Evolutionary conservation across 2,329 filamentous ascomycete species (phyloP), one percentile per base, ranked within the genome.

Genomic region (Dichotomopilus funicola): DNA sequence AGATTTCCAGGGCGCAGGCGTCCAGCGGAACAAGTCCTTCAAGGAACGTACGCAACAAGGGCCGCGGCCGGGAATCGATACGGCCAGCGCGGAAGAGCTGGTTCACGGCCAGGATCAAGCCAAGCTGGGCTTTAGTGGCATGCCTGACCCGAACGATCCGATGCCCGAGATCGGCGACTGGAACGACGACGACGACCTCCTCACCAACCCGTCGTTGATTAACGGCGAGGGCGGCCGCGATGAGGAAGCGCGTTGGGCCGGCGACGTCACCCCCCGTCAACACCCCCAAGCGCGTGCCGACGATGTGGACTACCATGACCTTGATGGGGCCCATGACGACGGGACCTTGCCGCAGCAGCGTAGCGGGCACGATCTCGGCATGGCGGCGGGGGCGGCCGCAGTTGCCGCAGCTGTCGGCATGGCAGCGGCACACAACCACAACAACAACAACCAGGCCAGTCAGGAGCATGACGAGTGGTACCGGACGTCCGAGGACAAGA

Each of bases 121-220:
- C 0, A 78, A 80, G 62, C 75, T 95, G 76, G 80, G 79, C 42
- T 81, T 86, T 44, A 90, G 79, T 67, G 86, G 85, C 47, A 68
- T 91, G 58, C 89, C 89, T 3, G 79, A 86, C 61, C 72, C 81
- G 38, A 73, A 85, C 55, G 78, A 91, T 62, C 86, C 87, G 5
- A 81, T 91, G 75, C 89, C 87, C 0, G 90, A 91, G 66, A 84
- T 88, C 64, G 89, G 87, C 4, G 87, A 89, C 61, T 74, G 71
- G 50, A 73, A 77, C 56, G 75, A 79, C 9, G 79, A 82, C 40
- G 79, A 82, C 40, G 90, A 95, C 59, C 79, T 89, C 12, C 86
- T 83, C 46, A 95, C 91, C 13, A 95, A 95, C 66, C 90, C 90
- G 2, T 96, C 91, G 0, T 78, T 91, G 49, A 83, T 95, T 42